phyloP scores from a whole-genome alignment of 495 filamentous ascomycete genomes.

The Pyronema domesticum region DNA sequence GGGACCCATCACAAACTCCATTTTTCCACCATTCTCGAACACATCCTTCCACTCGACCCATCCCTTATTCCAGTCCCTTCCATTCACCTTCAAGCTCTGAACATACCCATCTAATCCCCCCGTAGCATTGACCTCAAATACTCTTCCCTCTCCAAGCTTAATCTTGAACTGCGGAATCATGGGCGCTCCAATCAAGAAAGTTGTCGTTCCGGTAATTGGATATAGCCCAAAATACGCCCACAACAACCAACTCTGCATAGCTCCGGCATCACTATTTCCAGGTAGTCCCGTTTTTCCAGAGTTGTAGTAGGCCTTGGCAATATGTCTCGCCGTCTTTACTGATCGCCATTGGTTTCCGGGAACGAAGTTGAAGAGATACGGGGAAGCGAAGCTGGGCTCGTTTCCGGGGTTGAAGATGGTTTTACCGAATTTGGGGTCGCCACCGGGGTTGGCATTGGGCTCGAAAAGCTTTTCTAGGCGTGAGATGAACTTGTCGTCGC shows the following conservation, averaged over 20 bases:
- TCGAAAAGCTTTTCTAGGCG: conserved; percentile 46
- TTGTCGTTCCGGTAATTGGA: conserved; percentile 45
- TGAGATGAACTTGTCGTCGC: conserved; percentile 36
- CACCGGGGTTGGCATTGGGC: conserved; percentile 34
- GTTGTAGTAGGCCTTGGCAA: conserved; percentile 39
- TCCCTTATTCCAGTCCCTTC: conserved; percentile 33
- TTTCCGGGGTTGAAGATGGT: conserved; percentile 54
- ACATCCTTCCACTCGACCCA: conserved; percentile 49
- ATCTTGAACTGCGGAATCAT: conserved; percentile 45
- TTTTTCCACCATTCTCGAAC: conserved; percentile 41
- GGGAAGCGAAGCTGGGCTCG: conserved; percentile 50
- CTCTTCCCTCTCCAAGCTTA: conserved; percentile 36
- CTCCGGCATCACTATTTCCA: conserved; percentile 51
- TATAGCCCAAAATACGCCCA: conserved; percentile 59
- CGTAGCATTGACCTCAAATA: conserved; percentile 36
- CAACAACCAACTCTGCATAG: conserved; percentile 51
- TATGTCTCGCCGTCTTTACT: conserved; percentile 36
- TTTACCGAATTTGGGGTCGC: conserved; percentile 31
- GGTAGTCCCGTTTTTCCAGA: conserved; percentile 37
- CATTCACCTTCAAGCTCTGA: conserved; percentile 36
- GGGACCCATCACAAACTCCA: conserved; percentile 44
- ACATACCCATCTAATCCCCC: conserved; percentile 37
- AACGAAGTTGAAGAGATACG: conserved; percentile 55
- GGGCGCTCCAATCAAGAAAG: conserved; percentile 45
- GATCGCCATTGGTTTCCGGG: conserved; percentile 38